These are phyloP conservation scores for Hirsutella rhossiliensis DNA, from an alignment of 2,329 filamentous ascomycete genomes.

Conservation along the genomic window DNA sequence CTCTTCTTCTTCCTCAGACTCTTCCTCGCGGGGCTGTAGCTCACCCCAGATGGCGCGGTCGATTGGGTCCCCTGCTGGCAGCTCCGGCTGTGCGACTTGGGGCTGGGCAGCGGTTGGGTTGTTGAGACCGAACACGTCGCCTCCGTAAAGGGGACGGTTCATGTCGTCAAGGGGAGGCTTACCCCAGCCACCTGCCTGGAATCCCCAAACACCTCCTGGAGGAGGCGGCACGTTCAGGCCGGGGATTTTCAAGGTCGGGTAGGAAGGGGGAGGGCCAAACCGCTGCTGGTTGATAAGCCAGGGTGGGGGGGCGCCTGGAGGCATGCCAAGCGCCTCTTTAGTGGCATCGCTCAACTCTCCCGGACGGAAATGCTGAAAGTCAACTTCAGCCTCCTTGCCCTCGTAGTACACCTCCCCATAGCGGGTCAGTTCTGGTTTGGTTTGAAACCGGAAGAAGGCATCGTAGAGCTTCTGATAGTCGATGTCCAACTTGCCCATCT, in stretches of 20 bases:
- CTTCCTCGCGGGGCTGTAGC: conserved; percentile 66
- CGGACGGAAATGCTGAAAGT: conserved; percentile 78
- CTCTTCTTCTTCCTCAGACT: conserved; percentile 58
- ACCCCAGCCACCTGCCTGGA: conserved; percentile 88
- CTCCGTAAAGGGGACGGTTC: conserved; percentile 82
- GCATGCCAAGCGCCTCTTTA: conserved; percentile 88
- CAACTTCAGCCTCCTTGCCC: conserved; percentile 95
- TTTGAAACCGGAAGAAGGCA: conserved; percentile 96
- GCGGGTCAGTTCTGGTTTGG: conserved; percentile 83
- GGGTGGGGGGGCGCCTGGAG: conserved; percentile 81
- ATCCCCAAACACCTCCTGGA: conserved; percentile 83
- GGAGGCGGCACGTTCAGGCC: conserved; percentile 91
- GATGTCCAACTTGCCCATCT: conserved; percentile 95
- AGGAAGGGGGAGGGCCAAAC: conserved; percentile 84
- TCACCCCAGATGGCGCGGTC: conserved; percentile 90
- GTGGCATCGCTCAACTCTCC: conserved; percentile 83
- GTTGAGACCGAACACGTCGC: conserved; percentile 81
- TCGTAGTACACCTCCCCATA: conserved; percentile 99
- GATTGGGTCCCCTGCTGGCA: conserved; percentile 56
- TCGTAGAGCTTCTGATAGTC: conserved; percentile 98
- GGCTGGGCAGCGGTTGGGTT: conserved; percentile 24
- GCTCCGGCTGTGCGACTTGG: conserved; percentile 25
- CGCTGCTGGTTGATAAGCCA: conserved; percentile 98
- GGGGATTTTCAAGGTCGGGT: conserved; percentile 88
- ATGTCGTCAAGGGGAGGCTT: conserved; percentile 93